These are phyloP conservation scores for Leonotis leonurus DNA, from an alignment of 257 asterid genomes.

Conservation along the genomic window DNA sequence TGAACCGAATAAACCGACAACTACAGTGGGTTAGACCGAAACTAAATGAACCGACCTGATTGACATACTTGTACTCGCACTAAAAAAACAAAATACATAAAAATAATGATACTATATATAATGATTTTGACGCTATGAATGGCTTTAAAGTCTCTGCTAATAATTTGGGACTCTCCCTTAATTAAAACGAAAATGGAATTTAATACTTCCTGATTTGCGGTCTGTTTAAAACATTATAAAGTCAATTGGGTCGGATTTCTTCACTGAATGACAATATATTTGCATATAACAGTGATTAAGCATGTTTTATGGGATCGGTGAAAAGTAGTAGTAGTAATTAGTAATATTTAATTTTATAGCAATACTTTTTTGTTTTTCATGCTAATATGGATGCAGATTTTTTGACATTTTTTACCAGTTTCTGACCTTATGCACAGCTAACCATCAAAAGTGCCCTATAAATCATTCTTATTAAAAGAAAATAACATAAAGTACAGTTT, in stretches of 20 bases:
- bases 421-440: not conserved
- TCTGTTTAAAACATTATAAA: no score
- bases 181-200: no score
- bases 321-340: no score
- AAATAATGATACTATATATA: no score
- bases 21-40: no score
- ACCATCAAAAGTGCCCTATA: not conserved
- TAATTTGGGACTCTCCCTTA: constrained; percentile 10
- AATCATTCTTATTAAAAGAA: not conserved
- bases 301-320: no score
- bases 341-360: no score
- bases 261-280: not conserved
- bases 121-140: not conserved
- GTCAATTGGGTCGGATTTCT: constrained; percentile 2
- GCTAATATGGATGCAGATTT: not conserved
- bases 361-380: no score
- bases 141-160: not conserved
- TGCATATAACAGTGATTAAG: no score
- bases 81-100: not conserved
- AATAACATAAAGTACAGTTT: not conserved
- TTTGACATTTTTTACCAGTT: not conserved
- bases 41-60: no score
- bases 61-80: no score
- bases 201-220: constrained; percentile 15
- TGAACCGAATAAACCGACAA: no score